phyloP scores from a whole-genome alignment of 331 rosid species.

The Telfairia occidentalis region DNA sequence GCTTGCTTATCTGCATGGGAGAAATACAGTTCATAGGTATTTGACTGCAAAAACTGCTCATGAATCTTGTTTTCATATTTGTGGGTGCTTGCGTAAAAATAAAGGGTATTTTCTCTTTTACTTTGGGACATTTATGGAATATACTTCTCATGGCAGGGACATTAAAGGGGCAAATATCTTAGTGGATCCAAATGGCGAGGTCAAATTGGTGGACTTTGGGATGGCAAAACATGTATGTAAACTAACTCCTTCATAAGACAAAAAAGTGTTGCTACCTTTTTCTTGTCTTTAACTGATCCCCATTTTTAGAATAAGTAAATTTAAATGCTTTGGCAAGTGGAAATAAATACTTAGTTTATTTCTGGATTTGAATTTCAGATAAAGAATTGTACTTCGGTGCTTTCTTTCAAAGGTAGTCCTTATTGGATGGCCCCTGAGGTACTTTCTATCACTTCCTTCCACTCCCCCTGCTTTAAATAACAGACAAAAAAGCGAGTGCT shows the following conservation, averaged over 20 bases:
- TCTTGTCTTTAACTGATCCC: background rate
- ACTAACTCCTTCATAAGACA: background rate
- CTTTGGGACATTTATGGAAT: slow-evolving; percentile 10
- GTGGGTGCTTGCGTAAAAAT: background rate
- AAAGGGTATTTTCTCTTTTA: slow-evolving; percentile 1
- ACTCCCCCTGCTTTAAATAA: background rate
- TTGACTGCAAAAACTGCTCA: background rate
- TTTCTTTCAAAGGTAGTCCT: slow-evolving; percentile 93
- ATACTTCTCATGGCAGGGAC: slow-evolving; percentile 53
- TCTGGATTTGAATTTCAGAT: slow-evolving; percentile 28
- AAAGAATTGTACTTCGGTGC: slow-evolving; percentile 58
- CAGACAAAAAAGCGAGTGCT: background rate
- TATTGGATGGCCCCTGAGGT: slow-evolving; percentile 85
- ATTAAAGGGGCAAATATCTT: slow-evolving; percentile 95
- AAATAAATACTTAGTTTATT: background rate
- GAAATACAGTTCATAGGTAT: slow-evolving; percentile 79
- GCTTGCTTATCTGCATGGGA: slow-evolving; percentile 79
- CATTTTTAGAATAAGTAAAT: background rate
- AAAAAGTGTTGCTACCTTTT: background rate
- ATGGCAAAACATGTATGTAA: slow-evolving; percentile 77
- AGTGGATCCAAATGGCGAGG: slow-evolving; percentile 79
- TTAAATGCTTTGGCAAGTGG: background rate
- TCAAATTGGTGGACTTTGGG: slow-evolving; percentile 95
- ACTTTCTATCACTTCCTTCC: background rate
- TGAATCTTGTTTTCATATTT: background rate